Conservation (phyloP, 1,284 basidiomycete genomes). For the Schizopora paradoxa region DNA sequence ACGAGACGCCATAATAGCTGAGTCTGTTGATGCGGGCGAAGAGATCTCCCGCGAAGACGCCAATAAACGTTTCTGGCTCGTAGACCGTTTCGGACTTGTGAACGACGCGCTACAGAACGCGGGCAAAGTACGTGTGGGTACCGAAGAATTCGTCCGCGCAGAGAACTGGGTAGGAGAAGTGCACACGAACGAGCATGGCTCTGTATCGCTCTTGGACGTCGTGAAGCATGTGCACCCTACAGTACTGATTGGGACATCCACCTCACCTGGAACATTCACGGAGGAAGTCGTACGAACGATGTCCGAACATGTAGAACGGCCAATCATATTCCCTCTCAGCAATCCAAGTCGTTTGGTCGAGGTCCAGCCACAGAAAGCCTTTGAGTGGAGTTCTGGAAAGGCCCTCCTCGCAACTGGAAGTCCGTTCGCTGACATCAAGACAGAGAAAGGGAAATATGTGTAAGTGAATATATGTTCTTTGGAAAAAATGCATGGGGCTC, state of each 20-base stretch:
- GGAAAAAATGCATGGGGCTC: neutral
- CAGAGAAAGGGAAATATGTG: slow-evolving; percentile 62
- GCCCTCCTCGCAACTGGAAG: slow-evolving; percentile 79
- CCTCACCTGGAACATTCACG: slow-evolving; percentile 74
- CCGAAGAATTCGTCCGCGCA: slow-evolving; percentile 53
- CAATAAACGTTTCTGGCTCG: slow-evolving; percentile 59
- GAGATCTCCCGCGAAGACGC: slow-evolving; percentile 53
- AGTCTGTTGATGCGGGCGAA: too few relatives aligned
- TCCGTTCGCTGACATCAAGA: slow-evolving; percentile 73
- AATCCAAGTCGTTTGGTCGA: slow-evolving; percentile 79
- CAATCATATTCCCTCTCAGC: slow-evolving; percentile 78
- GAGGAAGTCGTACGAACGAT: slow-evolving; percentile 71
- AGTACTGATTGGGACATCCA: slow-evolving; percentile 79
- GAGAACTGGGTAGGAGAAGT: slow-evolving; percentile 43
- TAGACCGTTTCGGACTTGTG: slow-evolving; percentile 56
- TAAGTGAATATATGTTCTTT: slow-evolving; percentile 29
- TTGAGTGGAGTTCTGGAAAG: slow-evolving; percentile 71
- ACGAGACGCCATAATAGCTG: slow-evolving; percentile 65
- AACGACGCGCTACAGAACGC: slow-evolving; percentile 50
- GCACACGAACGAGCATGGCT: slow-evolving; percentile 35
- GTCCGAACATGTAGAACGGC: slow-evolving; percentile 60
- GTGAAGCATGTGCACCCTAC: slow-evolving; percentile 66
- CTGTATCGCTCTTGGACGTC: slow-evolving; percentile 57
- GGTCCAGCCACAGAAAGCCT: slow-evolving; percentile 67
- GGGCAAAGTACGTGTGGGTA: slow-evolving; percentile 41